Conservation (phyloP, 257 asterid genomes). For the Prunella vulgaris region DNA sequence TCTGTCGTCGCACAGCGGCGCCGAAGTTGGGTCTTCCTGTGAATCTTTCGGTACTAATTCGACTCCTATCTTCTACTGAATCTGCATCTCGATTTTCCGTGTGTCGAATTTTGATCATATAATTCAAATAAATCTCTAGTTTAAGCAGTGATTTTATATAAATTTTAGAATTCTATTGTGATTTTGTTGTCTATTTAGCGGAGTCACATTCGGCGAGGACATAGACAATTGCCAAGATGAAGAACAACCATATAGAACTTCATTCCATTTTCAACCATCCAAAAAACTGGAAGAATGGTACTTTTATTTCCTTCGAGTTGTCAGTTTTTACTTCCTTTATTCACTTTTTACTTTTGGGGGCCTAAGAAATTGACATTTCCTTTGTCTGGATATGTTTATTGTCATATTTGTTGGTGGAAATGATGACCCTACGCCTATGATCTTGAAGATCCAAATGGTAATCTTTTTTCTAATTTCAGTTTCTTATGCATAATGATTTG, state of each 20-base stretch:
- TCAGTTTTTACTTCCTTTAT: neutral
- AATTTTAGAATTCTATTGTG: too few relatives aligned
- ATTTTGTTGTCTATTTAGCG: too few relatives aligned
- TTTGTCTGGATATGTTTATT: neutral
- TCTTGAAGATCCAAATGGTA: conserved; percentile 71
- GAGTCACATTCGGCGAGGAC: too few relatives aligned
- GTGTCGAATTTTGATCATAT: too few relatives aligned
- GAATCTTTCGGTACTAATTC: too few relatives aligned
- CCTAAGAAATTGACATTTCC: neutral
- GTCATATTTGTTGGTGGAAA: conserved; percentile 12
- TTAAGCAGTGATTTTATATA: too few relatives aligned
- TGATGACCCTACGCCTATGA: conserved; percentile 15
- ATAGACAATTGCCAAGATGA: too few relatives aligned
- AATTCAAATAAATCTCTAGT: too few relatives aligned
- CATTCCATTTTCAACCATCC: conserved; percentile 46
- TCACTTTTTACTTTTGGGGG: neutral
- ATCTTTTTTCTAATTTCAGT: neutral
- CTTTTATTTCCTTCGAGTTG: neutral
- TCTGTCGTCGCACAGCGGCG: too few relatives aligned
- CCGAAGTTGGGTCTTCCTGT: too few relatives aligned
- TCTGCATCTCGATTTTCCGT: too few relatives aligned
- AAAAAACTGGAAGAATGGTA: conserved; percentile 64
- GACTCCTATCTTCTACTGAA: too few relatives aligned
- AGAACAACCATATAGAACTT: conserved; percentile 39
- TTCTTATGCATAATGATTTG: neutral